phyloP scores from a whole-genome alignment of 345 rosid species.

The Salix viminalis region DNA sequence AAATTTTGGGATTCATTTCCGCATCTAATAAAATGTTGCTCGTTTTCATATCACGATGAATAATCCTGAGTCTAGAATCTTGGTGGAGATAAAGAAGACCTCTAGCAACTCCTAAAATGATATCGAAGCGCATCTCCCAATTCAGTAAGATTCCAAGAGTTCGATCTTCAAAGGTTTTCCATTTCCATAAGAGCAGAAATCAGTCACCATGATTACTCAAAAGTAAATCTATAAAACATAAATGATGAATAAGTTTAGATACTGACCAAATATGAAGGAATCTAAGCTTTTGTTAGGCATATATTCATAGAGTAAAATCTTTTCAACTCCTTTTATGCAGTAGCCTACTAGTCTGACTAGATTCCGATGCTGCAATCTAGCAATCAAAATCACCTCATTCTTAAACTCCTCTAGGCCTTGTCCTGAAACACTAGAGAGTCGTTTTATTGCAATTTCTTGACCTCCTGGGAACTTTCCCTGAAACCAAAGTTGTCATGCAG shows the following conservation, averaged over 20 bases:
- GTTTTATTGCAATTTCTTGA: no score
- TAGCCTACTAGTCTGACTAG: no score
- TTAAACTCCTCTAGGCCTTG: no score
- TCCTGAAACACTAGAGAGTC: no score
- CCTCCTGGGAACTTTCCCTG: no score
- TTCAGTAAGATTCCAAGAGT: neutral
- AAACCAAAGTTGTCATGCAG: no score
- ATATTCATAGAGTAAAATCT: no score
- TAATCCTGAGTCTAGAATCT: slow-evolving; percentile 1
- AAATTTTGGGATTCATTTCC: neutral
- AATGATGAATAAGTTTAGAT: neutral
- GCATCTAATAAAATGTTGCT: neutral
- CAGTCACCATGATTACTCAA: neutral
- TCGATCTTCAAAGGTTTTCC: neutral
- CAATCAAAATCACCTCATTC: no score
- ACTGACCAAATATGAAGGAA: neutral
- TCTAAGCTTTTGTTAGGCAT: neutral
- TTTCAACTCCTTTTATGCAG: no score
- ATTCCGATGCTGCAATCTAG: no score
- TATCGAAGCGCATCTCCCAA: neutral
- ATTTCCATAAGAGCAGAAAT: neutral
- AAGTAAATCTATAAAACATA: no score
- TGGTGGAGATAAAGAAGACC: neutral
- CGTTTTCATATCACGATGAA: neutral
- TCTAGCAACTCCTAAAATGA: neutral